phyloP scores from a whole-genome alignment of 192 early-diverging fungal species.

The Backusella psychrophila region DNA sequence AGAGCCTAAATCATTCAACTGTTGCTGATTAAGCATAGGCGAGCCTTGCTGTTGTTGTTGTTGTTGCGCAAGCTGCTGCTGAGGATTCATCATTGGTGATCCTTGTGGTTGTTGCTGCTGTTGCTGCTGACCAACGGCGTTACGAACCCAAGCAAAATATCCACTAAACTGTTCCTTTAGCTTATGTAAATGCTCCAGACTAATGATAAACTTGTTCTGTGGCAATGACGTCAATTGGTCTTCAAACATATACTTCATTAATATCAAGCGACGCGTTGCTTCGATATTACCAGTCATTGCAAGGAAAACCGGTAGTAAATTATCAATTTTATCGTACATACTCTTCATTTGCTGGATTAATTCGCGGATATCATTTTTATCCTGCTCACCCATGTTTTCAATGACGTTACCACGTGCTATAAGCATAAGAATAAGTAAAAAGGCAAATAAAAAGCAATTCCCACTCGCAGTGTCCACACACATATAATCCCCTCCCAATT shows the following conservation, averaged over 20 bases:
- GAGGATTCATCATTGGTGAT: background rate
- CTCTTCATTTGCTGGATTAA: constrained; percentile 37
- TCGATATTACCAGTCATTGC: constrained; percentile 45
- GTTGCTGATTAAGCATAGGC: background rate
- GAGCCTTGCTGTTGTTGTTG: constrained; percentile 20
- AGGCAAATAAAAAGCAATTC: background rate
- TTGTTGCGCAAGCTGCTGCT: background rate
- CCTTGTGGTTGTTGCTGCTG: constrained; percentile 15
- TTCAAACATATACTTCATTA: constrained; percentile 56
- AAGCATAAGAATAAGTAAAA: background rate
- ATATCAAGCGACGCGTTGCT: constrained; percentile 45
- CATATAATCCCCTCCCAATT: background rate
- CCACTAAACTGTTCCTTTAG: constrained; percentile 45
- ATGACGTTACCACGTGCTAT: constrained; percentile 30
- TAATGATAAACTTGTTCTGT: constrained; percentile 47
- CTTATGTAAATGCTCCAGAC: constrained; percentile 41
- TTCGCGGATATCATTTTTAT: constrained; percentile 43
- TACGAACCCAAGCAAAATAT: constrained; percentile 47
- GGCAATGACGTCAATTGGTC: constrained; percentile 43
- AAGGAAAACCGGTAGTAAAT: constrained; percentile 47
- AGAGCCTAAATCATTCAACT: background rate
- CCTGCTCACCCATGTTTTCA: constrained; percentile 35
- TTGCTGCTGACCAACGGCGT: constrained; percentile 14
- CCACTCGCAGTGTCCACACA: background rate
- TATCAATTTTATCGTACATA: constrained; percentile 46